These are phyloP conservation scores for Sarocladiaceae sp. DNA, from an alignment of 2,329 filamentous ascomycete species.

Conservation along the genomic window DNA sequence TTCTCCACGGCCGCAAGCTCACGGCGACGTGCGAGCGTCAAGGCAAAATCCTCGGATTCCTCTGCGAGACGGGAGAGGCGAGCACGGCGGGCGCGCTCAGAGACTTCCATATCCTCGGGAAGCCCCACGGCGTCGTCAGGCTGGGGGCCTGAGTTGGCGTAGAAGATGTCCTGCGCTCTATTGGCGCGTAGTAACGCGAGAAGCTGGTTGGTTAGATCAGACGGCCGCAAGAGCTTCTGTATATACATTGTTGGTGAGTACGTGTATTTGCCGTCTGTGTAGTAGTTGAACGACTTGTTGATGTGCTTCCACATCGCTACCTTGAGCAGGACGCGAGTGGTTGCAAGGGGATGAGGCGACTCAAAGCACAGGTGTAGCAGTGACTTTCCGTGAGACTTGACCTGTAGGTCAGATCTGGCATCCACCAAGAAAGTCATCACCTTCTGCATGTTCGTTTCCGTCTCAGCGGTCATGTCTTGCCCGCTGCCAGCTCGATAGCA, in stretches of 20 bases:
- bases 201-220: constrained; percentile 34
- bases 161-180: constrained; percentile 47
- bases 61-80: constrained; percentile 37
- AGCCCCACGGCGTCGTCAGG: constrained; percentile 47
- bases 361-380: constrained; percentile 55
- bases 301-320: constrained; percentile 59
- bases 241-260: constrained; percentile 63
- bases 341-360: constrained; percentile 45
- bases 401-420: constrained; percentile 48
- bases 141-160: constrained; percentile 46
- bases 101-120: constrained; percentile 40
- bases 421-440: constrained; percentile 51
- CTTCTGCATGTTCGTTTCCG: constrained; percentile 49
- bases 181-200: constrained; percentile 44
- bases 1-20: constrained; percentile 47
- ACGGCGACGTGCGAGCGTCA: constrained; percentile 40
- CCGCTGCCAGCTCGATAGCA: constrained; percentile 49
- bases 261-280: constrained; percentile 43
- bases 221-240: constrained; percentile 34
- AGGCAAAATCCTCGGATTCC: constrained; percentile 43
- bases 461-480: constrained; percentile 35
- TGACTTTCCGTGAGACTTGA: constrained; percentile 52
- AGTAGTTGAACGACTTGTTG: constrained; percentile 54
- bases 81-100: constrained; percentile 44
- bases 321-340: constrained; percentile 53